Percentiles rank a stretch among this genome's conserved stretches.
Evolutionary conservation across 192 early-diverging fungal species (phyloP).

Genomic region (Mortierella alpina): DNA sequence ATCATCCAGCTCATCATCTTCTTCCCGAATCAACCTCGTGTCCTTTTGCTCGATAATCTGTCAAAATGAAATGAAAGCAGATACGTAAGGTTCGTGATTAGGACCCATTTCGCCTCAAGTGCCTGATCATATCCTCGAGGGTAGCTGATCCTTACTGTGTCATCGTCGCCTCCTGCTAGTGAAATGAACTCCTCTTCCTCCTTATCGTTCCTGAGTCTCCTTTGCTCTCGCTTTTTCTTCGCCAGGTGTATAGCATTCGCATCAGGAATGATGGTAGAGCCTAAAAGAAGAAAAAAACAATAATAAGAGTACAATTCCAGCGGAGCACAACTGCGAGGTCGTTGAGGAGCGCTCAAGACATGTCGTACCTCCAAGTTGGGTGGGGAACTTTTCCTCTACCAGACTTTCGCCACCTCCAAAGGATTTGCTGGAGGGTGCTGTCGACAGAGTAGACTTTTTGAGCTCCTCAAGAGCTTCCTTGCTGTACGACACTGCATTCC

Average conservation of each 20-base stretch:
- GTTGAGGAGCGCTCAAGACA: not conserved
- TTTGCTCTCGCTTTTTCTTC: conserved; percentile 64
- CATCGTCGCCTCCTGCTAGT: conserved; percentile 49
- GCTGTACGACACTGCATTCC: conserved; percentile 46
- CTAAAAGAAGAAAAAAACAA: conserved; percentile 1
- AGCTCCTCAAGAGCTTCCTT: conserved; percentile 53
- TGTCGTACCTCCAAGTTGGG: conserved; percentile 41
- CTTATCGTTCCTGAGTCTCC: conserved; percentile 52
- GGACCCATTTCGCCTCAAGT: not conserved
- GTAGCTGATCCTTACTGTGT: conserved; percentile 18
- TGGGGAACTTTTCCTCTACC: conserved; percentile 60
- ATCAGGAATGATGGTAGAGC: conserved; percentile 58
- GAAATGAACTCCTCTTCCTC: conserved; percentile 54
- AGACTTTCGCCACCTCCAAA: conserved; percentile 35
- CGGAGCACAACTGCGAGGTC: no score
- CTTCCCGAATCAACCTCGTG: conserved; percentile 64
- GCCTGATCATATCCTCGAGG: not conserved
- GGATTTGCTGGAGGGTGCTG: conserved; percentile 28
- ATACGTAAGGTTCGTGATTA: not conserved
- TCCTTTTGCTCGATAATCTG: conserved; percentile 36
- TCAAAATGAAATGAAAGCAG: not conserved
- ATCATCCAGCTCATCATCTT: conserved; percentile 68
- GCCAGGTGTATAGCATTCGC: conserved; percentile 63
- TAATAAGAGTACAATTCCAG: not conserved
- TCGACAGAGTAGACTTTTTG: conserved; percentile 43